Percentiles rank a stretch among this genome's conserved stretches.
These are phyloP conservation scores for Sanghuangporus weigelae DNA, from an alignment of 1,284 basidiomycete genomes.

Conservation along the genomic window DNA sequence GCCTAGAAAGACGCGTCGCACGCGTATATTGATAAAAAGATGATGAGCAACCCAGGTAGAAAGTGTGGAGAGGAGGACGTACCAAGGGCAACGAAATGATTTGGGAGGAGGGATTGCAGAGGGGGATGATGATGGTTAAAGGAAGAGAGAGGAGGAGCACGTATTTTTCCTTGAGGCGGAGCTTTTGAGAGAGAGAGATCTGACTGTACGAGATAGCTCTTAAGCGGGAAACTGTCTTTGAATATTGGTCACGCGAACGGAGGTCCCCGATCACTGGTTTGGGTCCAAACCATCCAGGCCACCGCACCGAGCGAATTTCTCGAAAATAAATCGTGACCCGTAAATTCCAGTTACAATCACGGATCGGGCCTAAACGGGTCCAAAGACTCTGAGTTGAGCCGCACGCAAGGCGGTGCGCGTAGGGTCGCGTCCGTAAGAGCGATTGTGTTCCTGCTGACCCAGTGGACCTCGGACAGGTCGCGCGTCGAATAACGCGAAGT, in stretches of 20 bases:
- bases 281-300: neutral
- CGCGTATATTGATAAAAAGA: neutral
- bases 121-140: neutral
- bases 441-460: neutral
- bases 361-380: neutral
- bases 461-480: constrained; percentile 6
- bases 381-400: neutral
- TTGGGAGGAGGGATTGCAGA: neutral
- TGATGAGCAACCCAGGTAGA: neutral
- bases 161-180: constrained; percentile 16
- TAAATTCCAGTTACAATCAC: neutral
- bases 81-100: constrained; percentile 1
- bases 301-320: neutral
- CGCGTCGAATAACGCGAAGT: neutral
- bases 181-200: constrained; percentile 15
- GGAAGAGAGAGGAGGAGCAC: constrained; percentile 3
- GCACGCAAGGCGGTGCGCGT: neutral
- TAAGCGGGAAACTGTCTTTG: constrained; percentile 14
- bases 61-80: constrained; percentile 2
- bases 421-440: neutral
- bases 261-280: constrained; percentile 9
- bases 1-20: constrained; percentile 1
- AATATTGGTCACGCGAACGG: constrained; percentile 14
- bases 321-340: neutral
- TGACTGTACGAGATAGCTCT: constrained; percentile 13